Evolutionary conservation across 495 filamentous ascomycete genomes (phyloP).

Genomic region (Penicillium arizonense): DNA sequence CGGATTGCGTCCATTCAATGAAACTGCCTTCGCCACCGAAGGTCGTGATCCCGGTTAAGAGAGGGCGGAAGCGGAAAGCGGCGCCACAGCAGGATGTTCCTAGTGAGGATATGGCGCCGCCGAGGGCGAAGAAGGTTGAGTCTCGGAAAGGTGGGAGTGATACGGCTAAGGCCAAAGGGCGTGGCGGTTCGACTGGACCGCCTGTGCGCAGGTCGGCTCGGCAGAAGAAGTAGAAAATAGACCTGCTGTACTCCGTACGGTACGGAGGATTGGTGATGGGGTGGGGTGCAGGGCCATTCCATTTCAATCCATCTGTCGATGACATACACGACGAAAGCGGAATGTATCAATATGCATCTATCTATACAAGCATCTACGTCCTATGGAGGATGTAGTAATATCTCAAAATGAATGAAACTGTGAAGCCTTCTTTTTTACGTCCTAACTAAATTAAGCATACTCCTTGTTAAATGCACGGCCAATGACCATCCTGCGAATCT

Average conservation of each 20-base stretch:
- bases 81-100: conserved; percentile 12
- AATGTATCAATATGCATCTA: too few relatives aligned
- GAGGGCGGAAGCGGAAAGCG: conserved; percentile 40
- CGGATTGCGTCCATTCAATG: background rate
- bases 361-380: too few relatives aligned
- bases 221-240: conserved; percentile 21
- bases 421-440: background rate
- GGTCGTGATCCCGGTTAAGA: conserved; percentile 15
- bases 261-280: too few relatives aligned
- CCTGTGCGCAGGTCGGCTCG: conserved; percentile 36
- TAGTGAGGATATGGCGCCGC: background rate
- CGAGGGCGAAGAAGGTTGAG: conserved; percentile 31
- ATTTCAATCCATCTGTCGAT: background rate
- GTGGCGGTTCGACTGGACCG: conserved; percentile 13
- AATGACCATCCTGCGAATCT: conserved; percentile 92
- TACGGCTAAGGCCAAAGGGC: background rate
- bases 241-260: background rate
- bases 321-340: conserved; percentile 6
- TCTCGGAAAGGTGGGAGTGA: conserved; percentile 20
- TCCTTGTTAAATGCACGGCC: conserved; percentile 93
- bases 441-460: conserved; percentile 47
- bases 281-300: background rate
- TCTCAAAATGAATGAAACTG: conserved; percentile 4
- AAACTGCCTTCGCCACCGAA: conserved; percentile 13
- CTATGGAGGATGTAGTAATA: too few relatives aligned